Evolutionary conservation across 106 monocot species (phyloP).

Genomic region (Triglochin maritima): DNA sequence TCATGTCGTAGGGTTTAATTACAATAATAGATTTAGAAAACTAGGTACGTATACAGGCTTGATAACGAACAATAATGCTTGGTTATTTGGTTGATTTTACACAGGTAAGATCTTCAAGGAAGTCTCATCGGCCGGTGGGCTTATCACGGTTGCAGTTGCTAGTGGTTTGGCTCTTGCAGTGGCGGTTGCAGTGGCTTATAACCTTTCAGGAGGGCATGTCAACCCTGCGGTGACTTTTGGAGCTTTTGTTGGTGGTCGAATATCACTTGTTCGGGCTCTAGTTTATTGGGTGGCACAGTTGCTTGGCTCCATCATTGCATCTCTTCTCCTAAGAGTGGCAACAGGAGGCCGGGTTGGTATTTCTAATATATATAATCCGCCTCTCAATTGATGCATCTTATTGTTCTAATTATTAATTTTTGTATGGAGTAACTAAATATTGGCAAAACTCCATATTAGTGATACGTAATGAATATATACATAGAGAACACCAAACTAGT

Average conservation of each 20-base stretch:
- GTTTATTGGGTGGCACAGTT: conserved; percentile 29
- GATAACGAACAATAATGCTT: neutral
- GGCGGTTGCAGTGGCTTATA: conserved; percentile 14
- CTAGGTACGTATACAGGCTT: neutral
- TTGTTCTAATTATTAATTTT: too few relatives aligned
- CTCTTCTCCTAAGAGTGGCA: conserved; percentile 20
- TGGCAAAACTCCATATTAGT: too few relatives aligned
- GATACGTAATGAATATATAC: too few relatives aligned
- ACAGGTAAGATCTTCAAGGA: conserved; percentile 14
- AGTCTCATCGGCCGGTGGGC: conserved; percentile 4
- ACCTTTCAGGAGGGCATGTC: conserved; percentile 22
- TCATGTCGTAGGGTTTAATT: too few relatives aligned
- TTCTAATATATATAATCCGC: too few relatives aligned
- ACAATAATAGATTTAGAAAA: too few relatives aligned
- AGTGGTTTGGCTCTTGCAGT: conserved; percentile 13
- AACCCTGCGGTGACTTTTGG: conserved; percentile 27
- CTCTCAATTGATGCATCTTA: too few relatives aligned
- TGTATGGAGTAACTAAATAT: too few relatives aligned
- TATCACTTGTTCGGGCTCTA: conserved; percentile 13
- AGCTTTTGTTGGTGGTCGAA: conserved; percentile 14
- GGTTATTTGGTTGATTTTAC: neutral
- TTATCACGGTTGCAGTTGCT: conserved; percentile 17
- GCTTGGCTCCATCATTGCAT: conserved; percentile 18
- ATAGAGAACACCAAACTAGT: too few relatives aligned
- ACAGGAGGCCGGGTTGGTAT: conserved; percentile 15